Evolutionary conservation across 2,329 filamentous ascomycete genomes (phyloP), one percentile per base, ranked within the genome.

Genomic region (Aureobasidium sp.): DNA sequence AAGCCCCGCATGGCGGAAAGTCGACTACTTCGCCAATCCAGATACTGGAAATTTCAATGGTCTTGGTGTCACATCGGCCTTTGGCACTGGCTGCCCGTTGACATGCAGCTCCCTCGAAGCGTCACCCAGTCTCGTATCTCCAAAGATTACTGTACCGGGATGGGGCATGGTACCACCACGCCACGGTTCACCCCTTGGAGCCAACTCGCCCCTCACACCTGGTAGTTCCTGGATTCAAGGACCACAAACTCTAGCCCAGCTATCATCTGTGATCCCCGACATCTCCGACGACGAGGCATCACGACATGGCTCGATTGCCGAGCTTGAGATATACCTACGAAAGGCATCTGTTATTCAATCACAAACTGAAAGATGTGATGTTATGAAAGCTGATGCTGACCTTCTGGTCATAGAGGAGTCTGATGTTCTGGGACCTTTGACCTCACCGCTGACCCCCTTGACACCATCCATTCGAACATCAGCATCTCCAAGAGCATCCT

Each of bases 391-490:
- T 29, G 23, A 33, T n/a, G 19, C 27, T 6, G 55, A 49, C 0
- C 19, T 29, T 13, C 15, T 38, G 15, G 11, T 46, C 15, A 49
- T 1, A 4, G 55, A 58, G 25, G 42, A 29, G 17, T 35, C 55
- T 5, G 55, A 58, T 40, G 35, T 58, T 25, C 23, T 58, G 23
- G 55, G 55, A 21, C 55, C 55, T 13, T n/a, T 58, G 11, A 43
- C 38, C 31, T 49, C 55, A 13, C 55, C 42, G 21, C 21, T 49
- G n/a, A 31, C 43, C 2, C 55, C 43, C 7, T 8, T 47, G 21
- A 38, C 42, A 40, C 53, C 53, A 17, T 45, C 53, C 19, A 37
- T 46, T 10, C 38, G 40, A 10, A 57, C 53, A 37, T 29, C 53
- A 17, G 13, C 38, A 57, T 57, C 53, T 13, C 53, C 53, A 3